Conservation (phyloP, 176 grass and related monocot genomes). For the Phyllostachys edulis region DNA sequence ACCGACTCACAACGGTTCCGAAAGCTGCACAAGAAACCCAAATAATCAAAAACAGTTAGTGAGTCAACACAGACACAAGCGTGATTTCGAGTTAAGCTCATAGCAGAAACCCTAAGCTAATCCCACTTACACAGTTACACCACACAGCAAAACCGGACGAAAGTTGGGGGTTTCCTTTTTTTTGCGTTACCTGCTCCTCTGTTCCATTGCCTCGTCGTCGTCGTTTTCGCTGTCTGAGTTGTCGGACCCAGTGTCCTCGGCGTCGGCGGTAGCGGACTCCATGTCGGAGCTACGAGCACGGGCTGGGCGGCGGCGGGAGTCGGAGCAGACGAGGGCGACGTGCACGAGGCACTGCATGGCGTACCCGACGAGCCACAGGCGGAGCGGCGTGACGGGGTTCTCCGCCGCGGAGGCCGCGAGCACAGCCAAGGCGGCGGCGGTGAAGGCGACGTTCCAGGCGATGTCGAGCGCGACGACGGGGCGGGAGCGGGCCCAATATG, state of each 20-base stretch:
- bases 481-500: slow-evolving; percentile 80
- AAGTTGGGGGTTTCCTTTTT: slow-evolving; percentile 29
- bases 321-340: slow-evolving; percentile 69
- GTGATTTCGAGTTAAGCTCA: not conserved
- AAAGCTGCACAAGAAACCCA: slow-evolving; percentile 41
- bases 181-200: slow-evolving; percentile 39
- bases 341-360: slow-evolving; percentile 80
- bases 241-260: not conserved
- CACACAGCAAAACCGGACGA: not conserved
- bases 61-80: not conserved
- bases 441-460: slow-evolving; percentile 89
- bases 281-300: slow-evolving; percentile 18
- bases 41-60: not conserved
- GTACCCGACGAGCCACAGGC: slow-evolving; percentile 80
- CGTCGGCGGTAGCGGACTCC: slow-evolving; percentile 28
- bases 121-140: slow-evolving; percentile 1
- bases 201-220: slow-evolving; percentile 32
- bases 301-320: slow-evolving; percentile 12
- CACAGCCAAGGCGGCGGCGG: slow-evolving; percentile 50
- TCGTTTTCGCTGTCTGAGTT: slow-evolving; percentile 37
- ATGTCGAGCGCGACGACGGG: slow-evolving; percentile 72
- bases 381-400: slow-evolving; percentile 60
- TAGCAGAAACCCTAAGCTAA: slow-evolving; percentile 25
- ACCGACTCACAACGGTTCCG: slow-evolving; percentile 73
- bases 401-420: slow-evolving; percentile 60